Conservation (phyloP, 257 asterid genomes). For the Parsonsia alboflavescens region DNA sequence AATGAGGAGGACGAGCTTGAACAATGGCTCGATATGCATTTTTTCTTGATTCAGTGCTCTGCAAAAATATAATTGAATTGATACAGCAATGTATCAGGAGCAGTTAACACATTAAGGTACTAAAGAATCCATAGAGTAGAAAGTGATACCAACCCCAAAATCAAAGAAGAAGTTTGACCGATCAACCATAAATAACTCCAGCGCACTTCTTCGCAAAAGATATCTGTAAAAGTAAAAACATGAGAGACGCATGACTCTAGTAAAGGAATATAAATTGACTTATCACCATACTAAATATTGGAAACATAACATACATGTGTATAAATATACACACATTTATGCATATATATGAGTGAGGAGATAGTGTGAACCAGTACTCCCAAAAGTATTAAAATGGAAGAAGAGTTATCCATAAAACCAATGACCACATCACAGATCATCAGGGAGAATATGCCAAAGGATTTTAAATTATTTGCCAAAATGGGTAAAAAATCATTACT, state of each 20-base stretch:
- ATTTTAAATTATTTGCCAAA: neutral
- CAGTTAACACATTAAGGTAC: conserved; percentile 9
- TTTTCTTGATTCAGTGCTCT: conserved; percentile 70
- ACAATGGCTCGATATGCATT: conserved; percentile 97
- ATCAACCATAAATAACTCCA: conserved; percentile 94
- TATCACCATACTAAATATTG: neutral
- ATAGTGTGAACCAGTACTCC: neutral
- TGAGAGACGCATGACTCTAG: neutral
- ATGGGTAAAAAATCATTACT: neutral
- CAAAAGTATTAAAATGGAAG: neutral
- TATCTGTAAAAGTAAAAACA: conserved; percentile 51
- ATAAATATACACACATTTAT: neutral
- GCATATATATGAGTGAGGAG: neutral
- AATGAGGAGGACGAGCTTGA: conserved; percentile 93
- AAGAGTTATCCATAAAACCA: neutral
- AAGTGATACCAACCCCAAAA: conserved; percentile 68
- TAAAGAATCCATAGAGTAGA: conserved; percentile 9
- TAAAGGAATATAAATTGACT: neutral
- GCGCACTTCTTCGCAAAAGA: conserved; percentile 94
- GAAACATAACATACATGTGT: neutral
- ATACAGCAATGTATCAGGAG: conserved; percentile 20
- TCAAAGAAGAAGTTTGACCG: conserved; percentile 95
- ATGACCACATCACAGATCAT: neutral
- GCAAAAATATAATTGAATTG: conserved; percentile 24
- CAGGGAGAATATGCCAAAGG: neutral